Evolutionary conservation across 257 asterid genomes (phyloP).

Genomic region (Paulownia fortunei): DNA sequence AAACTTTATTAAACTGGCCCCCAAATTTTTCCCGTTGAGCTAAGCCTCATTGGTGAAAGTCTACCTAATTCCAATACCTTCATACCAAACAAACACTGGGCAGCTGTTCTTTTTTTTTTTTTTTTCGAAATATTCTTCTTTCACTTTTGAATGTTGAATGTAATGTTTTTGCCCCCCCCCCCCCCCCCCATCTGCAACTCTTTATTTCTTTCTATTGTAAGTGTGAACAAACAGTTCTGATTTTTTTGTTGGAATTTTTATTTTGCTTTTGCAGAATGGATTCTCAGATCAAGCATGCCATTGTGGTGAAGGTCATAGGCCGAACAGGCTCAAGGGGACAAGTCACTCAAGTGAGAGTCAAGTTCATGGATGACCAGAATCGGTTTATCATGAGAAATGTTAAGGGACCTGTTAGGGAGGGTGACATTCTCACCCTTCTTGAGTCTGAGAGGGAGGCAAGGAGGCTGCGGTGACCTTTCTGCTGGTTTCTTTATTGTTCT

Average conservation of each 20-base stretch:
- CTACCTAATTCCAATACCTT: not conserved
- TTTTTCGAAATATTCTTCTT: not conserved
- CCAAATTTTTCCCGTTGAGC: not conserved
- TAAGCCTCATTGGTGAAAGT: not conserved
- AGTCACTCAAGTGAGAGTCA: slow-evolving; percentile 41
- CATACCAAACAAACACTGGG: not conserved
- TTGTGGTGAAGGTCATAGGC: slow-evolving; percentile 35
- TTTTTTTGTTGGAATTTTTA: too few species aligned
- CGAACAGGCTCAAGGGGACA: slow-evolving; percentile 39
- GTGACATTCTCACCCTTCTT: slow-evolving; percentile 41
- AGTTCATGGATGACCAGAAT: slow-evolving; percentile 30
- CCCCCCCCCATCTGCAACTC: too few species aligned
- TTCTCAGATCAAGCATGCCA: slow-evolving; percentile 34
- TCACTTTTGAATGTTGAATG: not conserved
- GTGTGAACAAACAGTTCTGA: not conserved
- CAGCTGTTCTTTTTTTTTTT: not conserved
- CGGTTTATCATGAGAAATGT: slow-evolving; percentile 40
- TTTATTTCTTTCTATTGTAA: not conserved
- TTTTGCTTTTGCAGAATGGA: slow-evolving; percentile 30
- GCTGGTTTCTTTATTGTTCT: not conserved
- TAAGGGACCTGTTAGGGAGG: slow-evolving; percentile 40
- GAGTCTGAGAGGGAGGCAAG: slow-evolving; percentile 46
- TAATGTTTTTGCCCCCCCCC: too few species aligned
- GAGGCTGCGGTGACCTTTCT: slow-evolving; percentile 32
- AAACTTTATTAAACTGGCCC: not conserved